Percentiles rank a stretch among this genome's conserved stretches.
Conservation (phyloP, 1,284 basidiomycete genomes). For the Stygiomarasmius scandens region DNA sequence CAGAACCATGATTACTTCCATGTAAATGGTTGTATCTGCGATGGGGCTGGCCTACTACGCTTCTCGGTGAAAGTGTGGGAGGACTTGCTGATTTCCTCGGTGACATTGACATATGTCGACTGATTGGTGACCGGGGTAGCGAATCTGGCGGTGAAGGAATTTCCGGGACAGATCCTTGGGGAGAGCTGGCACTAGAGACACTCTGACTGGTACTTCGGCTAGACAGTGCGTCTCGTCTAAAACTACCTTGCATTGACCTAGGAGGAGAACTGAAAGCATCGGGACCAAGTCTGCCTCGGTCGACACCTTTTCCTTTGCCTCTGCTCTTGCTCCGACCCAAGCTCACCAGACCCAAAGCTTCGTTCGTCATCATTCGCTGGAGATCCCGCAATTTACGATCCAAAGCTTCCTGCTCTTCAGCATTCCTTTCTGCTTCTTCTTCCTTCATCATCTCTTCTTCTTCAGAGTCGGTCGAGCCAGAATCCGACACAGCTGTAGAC, state of each 20-base stretch:
- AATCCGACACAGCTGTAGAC: constrained; percentile 52
- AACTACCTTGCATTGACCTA: constrained; percentile 31
- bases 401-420: constrained; percentile 69
- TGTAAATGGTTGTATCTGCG: constrained; percentile 48
- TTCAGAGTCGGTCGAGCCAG: constrained; percentile 52
- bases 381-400: constrained; percentile 67
- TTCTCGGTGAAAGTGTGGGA: constrained; percentile 55
- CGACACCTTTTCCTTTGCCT: constrained; percentile 32
- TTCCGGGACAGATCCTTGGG: constrained; percentile 74
- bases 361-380: constrained; percentile 70
- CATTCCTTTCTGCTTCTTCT: constrained; percentile 63
- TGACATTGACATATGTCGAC: constrained; percentile 57
- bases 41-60: constrained; percentile 49
- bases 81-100: constrained; percentile 62
- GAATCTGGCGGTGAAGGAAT: constrained; percentile 68
- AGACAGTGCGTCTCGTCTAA: constrained; percentile 38
- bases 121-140: constrained; percentile 45
- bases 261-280: constrained; percentile 26
- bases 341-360: constrained; percentile 69
- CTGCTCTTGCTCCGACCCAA: constrained; percentile 40
- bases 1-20: constrained; percentile 66
- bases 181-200: constrained; percentile 69
- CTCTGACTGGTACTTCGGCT: constrained; percentile 68
- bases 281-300: constrained; percentile 49
- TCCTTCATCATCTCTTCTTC: constrained; percentile 60